Percentiles rank a stretch among this genome's conserved stretches.
phyloP scores from a whole-genome alignment of 176 grass and related monocot species.

The Ensete glaucum region DNA sequence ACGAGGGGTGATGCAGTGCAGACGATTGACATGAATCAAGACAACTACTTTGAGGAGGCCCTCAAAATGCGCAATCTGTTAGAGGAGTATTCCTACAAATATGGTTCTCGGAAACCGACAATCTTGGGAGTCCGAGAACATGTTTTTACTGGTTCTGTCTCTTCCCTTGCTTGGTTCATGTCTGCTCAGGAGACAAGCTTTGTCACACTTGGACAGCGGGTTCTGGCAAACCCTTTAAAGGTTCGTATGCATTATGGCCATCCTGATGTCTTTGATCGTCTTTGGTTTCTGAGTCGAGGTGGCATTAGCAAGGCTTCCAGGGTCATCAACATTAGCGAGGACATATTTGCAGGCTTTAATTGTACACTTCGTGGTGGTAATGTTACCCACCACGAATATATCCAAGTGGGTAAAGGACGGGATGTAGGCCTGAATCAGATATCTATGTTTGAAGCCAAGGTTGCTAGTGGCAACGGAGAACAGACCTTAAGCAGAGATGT shows the following conservation, averaged over 20 bases:
- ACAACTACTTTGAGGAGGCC: constrained; percentile 96
- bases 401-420: constrained; percentile 93
- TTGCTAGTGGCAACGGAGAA: constrained; percentile 95
- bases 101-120: constrained; percentile 67
- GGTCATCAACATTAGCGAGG: constrained; percentile 96
- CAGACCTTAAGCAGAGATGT: constrained; percentile 94
- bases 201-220: constrained; percentile 93
- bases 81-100: constrained; percentile 68
- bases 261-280: constrained; percentile 93
- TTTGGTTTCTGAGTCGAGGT: constrained; percentile 90
- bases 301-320: constrained; percentile 93
- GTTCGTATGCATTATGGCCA: constrained; percentile 98
- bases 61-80: constrained; percentile 98
- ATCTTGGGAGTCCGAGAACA: constrained; percentile 86
- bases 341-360: constrained; percentile 99
- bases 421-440: constrained; percentile 98
- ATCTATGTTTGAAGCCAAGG: constrained; percentile 99
- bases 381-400: constrained; percentile 95
- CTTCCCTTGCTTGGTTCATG: constrained; percentile 99
- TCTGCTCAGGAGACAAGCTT: constrained; percentile 97
- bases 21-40: constrained; percentile 99
- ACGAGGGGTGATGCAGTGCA: constrained; percentile 86
- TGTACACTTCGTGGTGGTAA: constrained; percentile 92
- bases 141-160: constrained; percentile 97
- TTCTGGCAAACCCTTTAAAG: constrained; percentile 84